phyloP scores from a whole-genome alignment of 1,139 yeast species.

The Pichia sp. region DNA sequence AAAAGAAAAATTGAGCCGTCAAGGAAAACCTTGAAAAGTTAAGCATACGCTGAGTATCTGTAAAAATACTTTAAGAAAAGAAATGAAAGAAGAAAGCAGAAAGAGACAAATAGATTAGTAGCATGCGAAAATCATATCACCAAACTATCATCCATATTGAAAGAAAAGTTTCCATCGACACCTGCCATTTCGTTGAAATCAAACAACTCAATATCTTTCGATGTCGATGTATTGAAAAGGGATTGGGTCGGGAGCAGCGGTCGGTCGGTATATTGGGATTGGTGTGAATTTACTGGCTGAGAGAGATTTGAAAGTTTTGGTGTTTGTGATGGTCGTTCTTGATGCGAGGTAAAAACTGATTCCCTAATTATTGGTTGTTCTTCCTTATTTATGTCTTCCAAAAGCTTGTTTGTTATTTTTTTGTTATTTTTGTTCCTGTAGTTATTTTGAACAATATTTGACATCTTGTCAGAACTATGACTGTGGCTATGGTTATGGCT shows the following conservation, averaged over 20 bases:
- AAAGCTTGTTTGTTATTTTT: slow-evolving; percentile 9
- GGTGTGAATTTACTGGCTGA: background rate
- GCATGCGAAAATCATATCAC: slow-evolving; percentile 7
- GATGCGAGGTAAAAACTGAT: background rate
- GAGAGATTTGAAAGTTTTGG: background rate
- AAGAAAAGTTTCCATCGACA: slow-evolving; percentile 10
- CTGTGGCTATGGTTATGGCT: background rate
- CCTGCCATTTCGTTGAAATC: slow-evolving; percentile 12
- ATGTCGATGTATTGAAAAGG: background rate
- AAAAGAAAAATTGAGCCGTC: background rate
- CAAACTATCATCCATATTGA: slow-evolving; percentile 15
- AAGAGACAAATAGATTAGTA: background rate
- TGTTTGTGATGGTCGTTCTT: background rate
- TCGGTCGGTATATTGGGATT: background rate
- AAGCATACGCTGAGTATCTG: background rate
- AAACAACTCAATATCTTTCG: slow-evolving; percentile 8
- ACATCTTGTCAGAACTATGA: background rate
- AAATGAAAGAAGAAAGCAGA: background rate
- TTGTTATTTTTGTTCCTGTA: slow-evolving; percentile 1
- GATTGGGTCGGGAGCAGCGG: background rate
- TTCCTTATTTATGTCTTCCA: background rate
- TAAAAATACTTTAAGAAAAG: background rate
- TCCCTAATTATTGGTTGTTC: background rate
- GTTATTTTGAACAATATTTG: background rate
- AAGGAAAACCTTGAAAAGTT: background rate